Conservation (phyloP, 306 rosid genomes). For the Gillenia trifoliata region DNA sequence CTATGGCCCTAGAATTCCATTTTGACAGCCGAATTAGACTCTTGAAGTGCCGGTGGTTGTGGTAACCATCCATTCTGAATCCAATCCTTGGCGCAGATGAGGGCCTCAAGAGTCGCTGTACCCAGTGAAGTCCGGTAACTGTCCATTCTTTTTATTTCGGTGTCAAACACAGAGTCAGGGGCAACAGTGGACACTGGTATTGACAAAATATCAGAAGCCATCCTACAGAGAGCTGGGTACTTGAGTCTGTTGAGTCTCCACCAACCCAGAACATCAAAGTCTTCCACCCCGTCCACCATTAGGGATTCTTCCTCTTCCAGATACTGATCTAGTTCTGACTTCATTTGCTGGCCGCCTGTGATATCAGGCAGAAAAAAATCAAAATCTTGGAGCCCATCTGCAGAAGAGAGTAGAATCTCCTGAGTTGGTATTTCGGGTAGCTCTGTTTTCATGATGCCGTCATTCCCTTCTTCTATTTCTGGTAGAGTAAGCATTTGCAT, state of each 20-base stretch:
- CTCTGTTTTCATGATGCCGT: conserved; percentile 42
- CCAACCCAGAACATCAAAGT: conserved; percentile 76
- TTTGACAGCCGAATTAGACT: conserved; percentile 44
- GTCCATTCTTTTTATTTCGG: conserved; percentile 57
- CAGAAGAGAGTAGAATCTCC: conserved; percentile 37
- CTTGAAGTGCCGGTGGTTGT: conserved; percentile 25
- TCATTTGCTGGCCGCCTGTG: conserved; percentile 43
- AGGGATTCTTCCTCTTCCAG: conserved; percentile 53
- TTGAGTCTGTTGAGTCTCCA: conserved; percentile 58
- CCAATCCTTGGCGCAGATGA: conserved; percentile 84
- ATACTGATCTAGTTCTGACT: conserved; percentile 84
- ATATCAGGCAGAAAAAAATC: conserved; percentile 66
- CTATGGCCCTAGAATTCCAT: conserved; percentile 35
- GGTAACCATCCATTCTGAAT: conserved; percentile 42
- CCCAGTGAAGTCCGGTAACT: conserved; percentile 50
- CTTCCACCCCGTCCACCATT: conserved; percentile 27
- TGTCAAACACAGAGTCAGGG: conserved; percentile 65
- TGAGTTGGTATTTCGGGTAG: conserved; percentile 41
- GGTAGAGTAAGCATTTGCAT: conserved; percentile 50
- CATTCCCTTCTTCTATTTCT: conserved; percentile 45
- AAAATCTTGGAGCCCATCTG: conserved; percentile 61
- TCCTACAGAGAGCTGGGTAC: conserved; percentile 73
- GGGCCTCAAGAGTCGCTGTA: conserved; percentile 70
- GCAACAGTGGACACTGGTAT: conserved; percentile 60
- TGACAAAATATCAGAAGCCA: conserved; percentile 85